Evolutionary conservation across 805 yeast species (phyloP).

Genomic region (Hagleromyces aurorensis): DNA sequence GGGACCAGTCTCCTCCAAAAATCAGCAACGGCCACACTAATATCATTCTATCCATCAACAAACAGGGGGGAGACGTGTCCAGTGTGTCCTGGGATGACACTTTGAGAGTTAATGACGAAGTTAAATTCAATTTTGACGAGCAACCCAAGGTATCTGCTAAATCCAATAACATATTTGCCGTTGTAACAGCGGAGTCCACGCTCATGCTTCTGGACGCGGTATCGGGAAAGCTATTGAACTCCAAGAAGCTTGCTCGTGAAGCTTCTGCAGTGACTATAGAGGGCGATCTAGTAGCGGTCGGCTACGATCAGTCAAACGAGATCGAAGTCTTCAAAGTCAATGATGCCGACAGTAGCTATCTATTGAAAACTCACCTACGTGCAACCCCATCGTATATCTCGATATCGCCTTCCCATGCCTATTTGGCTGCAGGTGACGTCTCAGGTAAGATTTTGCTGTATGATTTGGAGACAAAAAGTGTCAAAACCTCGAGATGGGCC

Average conservation of each 20-base stretch:
- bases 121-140: constrained; percentile 27
- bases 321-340: constrained; percentile 35
- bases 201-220: constrained; percentile 30
- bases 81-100: constrained; percentile 91
- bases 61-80: constrained; percentile 30
- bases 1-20: constrained; percentile 40
- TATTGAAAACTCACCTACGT: constrained; percentile 39
- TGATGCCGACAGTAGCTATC: constrained; percentile 27
- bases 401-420: constrained; percentile 61
- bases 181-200: constrained; percentile 40
- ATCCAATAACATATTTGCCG: constrained; percentile 33
- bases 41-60: constrained; percentile 47
- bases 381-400: constrained; percentile 56
- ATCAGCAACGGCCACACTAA: constrained; percentile 48
- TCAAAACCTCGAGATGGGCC: constrained; percentile 87
- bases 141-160: constrained; percentile 43
- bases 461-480: constrained; percentile 41
- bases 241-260: constrained; percentile 30
- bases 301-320: constrained; percentile 36
- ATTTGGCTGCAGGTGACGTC: constrained; percentile 77
- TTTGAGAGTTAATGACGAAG: constrained; percentile 34
- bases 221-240: constrained; percentile 27
- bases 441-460: constrained; percentile 81
- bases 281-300: constrained; percentile 39
- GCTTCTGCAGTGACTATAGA: constrained; percentile 43